Evolutionary conservation across 371 early-diverging fungal genomes (phyloP).

Genomic region (Mucor irregularis): DNA sequence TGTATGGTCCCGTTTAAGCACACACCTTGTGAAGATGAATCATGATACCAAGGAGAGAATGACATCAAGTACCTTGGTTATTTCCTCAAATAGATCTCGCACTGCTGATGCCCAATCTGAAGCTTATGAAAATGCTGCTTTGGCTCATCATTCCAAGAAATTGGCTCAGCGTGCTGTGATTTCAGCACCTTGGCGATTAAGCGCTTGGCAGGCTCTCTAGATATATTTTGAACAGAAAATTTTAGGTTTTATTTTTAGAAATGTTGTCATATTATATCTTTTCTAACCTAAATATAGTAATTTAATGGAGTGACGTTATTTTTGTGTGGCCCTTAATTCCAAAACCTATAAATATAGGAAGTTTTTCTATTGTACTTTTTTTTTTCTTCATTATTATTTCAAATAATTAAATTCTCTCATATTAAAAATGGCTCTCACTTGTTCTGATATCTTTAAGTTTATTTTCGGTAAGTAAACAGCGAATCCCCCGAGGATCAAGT

Average conservation of each 20-base stretch:
- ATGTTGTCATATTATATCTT: constrained; percentile 3
- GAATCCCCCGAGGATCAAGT: background rate
- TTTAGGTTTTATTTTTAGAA: background rate
- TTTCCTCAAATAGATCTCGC: constrained; percentile 14
- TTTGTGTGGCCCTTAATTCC: background rate
- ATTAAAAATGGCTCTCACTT: constrained; percentile 43
- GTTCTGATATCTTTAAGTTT: constrained; percentile 46
- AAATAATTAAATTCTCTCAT: too few relatives aligned
- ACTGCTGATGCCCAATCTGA: constrained; percentile 37
- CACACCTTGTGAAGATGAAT: constrained; percentile 16
- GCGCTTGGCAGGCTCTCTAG: constrained; percentile 43
- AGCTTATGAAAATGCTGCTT: constrained; percentile 44
- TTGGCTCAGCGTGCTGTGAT: constrained; percentile 53
- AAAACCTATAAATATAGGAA: constrained; percentile 1
- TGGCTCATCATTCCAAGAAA: constrained; percentile 21
- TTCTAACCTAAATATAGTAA: background rate
- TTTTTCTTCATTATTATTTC: constrained; percentile 3
- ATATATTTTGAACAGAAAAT: background rate
- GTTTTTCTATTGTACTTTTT: background rate
- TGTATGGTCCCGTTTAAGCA: constrained; percentile 39
- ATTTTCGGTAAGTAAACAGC: constrained; percentile 31
- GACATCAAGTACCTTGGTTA: constrained; percentile 30
- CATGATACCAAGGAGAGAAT: constrained; percentile 16
- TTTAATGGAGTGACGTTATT: constrained; percentile 5
- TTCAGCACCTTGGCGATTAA: constrained; percentile 55